A percentile compares a stretch with the other conserved stretches of the same genome.
Evolutionary conservation across 768 basidiomycete genomes (phyloP).

Genomic region (Crucibulum laeve): DNA sequence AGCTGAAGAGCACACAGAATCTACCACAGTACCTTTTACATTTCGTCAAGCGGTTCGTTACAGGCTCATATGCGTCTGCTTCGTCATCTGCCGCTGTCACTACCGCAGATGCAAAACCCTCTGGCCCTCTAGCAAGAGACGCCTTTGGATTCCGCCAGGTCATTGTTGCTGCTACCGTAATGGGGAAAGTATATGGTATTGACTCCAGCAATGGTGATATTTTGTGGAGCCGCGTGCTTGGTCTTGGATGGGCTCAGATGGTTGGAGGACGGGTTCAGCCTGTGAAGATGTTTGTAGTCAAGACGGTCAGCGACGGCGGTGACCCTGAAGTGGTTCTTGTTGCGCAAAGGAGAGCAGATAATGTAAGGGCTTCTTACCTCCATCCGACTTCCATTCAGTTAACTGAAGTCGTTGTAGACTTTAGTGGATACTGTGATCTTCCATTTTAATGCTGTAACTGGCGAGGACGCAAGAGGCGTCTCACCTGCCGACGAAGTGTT

Average conservation of each 20-base stretch:
- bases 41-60: slow-evolving; percentile 69
- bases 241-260: slow-evolving; percentile 60
- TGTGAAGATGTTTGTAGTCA: slow-evolving; percentile 55
- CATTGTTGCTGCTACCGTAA: slow-evolving; percentile 63
- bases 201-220: slow-evolving; percentile 76
- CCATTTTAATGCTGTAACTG: slow-evolving; percentile 76
- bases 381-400: not conserved
- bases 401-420: slow-evolving; percentile 28
- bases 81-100: slow-evolving; percentile 26
- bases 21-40: slow-evolving; percentile 65
- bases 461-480: slow-evolving; percentile 43
- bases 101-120: slow-evolving; percentile 21
- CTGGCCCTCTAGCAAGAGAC: slow-evolving; percentile 48
- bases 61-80: slow-evolving; percentile 58
- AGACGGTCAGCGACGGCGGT: slow-evolving; percentile 41
- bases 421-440: slow-evolving; percentile 71
- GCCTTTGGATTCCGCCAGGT: slow-evolving; percentile 86
- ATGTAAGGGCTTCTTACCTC: slow-evolving; percentile 37
- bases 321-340: slow-evolving; percentile 60
- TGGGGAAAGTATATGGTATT: slow-evolving; percentile 77
- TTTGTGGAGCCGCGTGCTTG: slow-evolving; percentile 77
- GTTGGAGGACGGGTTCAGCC: slow-evolving; percentile 56
- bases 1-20: slow-evolving; percentile 60
- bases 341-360: slow-evolving; percentile 55
- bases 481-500: slow-evolving; percentile 32